These are phyloP conservation scores for Dillenia turbinata DNA, from an alignment of 164 flowering plant species.

Conservation along the genomic window DNA sequence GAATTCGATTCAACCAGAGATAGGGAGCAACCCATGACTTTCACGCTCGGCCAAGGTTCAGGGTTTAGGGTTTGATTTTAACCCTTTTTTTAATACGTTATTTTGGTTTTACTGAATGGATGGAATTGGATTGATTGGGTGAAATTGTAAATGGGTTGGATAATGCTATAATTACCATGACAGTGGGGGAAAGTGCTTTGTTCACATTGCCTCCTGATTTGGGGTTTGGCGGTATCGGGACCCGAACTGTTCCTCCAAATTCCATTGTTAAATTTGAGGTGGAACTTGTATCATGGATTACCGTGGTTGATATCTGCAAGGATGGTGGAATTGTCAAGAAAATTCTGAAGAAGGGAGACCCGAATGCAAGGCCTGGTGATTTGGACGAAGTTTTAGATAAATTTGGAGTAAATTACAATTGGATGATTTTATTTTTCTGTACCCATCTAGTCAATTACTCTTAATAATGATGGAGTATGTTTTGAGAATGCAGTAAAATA, in stretches of 20 bases:
- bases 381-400: conserved; percentile 76
- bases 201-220: conserved; percentile 57
- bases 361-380: conserved; percentile 44
- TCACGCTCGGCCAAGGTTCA: conserved; percentile 63
- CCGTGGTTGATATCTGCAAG: conserved; percentile 55
- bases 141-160: conserved; percentile 43
- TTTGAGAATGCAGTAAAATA: conserved; percentile 50
- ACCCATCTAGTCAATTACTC: not conserved
- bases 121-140: conserved; percentile 26
- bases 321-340: conserved; percentile 77
- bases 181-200: conserved; percentile 52
- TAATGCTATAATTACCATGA: conserved; percentile 60
- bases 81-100: not conserved
- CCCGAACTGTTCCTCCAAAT: conserved; percentile 32
- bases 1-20: conserved; percentile 49
- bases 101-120: conserved; percentile 3
- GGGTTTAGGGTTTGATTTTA: conserved; percentile 6
- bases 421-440: not conserved
- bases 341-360: conserved; percentile 42
- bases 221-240: conserved; percentile 34
- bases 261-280: conserved; percentile 47
- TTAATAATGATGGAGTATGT: not conserved
- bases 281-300: conserved; percentile 65
- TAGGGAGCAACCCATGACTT: conserved; percentile 33
- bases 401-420: not conserved